Evolutionary conservation across 2,329 filamentous ascomycete genomes (phyloP).

Genomic region (Curvularia sp.): DNA sequence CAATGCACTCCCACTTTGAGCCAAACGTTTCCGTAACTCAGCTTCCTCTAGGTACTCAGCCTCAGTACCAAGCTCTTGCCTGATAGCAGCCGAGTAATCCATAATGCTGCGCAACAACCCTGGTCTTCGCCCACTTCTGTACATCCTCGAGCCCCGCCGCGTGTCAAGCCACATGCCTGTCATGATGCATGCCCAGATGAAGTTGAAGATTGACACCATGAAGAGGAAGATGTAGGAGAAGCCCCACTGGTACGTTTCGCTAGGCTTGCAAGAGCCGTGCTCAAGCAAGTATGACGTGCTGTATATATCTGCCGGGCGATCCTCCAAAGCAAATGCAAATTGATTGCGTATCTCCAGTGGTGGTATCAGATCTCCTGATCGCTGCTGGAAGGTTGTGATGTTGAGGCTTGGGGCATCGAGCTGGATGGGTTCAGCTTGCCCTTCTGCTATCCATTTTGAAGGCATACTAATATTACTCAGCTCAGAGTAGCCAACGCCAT

Average conservation of each 20-base stretch:
- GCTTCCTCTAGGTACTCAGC: constrained; percentile 32
- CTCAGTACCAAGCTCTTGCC: constrained; percentile 37
- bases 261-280: constrained; percentile 42
- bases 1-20: constrained; percentile 32
- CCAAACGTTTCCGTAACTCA: constrained; percentile 30
- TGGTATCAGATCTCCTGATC: not conserved
- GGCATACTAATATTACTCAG: not conserved
- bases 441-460: not conserved
- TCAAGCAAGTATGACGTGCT: constrained; percentile 27
- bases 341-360: not conserved
- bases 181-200: constrained; percentile 45
- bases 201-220: constrained; percentile 47
- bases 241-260: constrained; percentile 46
- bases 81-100: constrained; percentile 37
- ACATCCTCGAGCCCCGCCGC: constrained; percentile 37
- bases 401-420: constrained; percentile 1
- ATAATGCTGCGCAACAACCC: constrained; percentile 41
- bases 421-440: too few relatives aligned
- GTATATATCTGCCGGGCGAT: constrained; percentile 24
- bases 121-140: constrained; percentile 38
- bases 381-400: not conserved
- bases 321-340: constrained; percentile 14
- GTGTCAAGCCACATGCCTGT: constrained; percentile 46
- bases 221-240: constrained; percentile 49
- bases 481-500: not conserved